A percentile compares a stretch with the other conserved stretches of the same genome.
Conservation (phyloP, 2,329 filamentous ascomycete species). For the Dothideomycetes sp. region DNA sequence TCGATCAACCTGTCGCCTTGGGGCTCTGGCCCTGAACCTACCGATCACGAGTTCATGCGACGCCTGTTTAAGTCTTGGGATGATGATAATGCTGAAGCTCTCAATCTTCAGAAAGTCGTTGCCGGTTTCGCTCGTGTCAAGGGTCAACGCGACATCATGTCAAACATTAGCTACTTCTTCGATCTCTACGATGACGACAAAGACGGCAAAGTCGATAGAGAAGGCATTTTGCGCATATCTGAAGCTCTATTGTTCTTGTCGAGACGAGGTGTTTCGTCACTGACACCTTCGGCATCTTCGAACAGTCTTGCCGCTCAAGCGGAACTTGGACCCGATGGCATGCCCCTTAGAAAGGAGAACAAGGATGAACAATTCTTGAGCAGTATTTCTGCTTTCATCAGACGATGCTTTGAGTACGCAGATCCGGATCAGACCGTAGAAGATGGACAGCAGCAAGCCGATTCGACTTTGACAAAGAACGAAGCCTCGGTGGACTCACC, state of each 20-base stretch:
- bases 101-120: slow-evolving; percentile 87
- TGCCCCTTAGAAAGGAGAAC: slow-evolving; percentile 36
- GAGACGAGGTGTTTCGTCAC: slow-evolving; percentile 67
- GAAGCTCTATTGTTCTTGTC: slow-evolving; percentile 91
- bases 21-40: slow-evolving; percentile 58
- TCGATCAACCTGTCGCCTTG: slow-evolving; percentile 42
- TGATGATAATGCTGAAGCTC: slow-evolving; percentile 60
- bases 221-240: slow-evolving; percentile 89
- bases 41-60: slow-evolving; percentile 90
- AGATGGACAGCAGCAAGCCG: slow-evolving; percentile 21
- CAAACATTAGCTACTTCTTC: slow-evolving; percentile 95
- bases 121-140: slow-evolving; percentile 85
- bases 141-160: slow-evolving; percentile 92
- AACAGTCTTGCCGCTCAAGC: slow-evolving; percentile 40
- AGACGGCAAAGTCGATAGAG: slow-evolving; percentile 85
- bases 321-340: slow-evolving; percentile 23
- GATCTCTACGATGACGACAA: slow-evolving; percentile 90
- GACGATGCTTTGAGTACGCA: slow-evolving; percentile 94
- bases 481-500: slow-evolving; percentile 22
- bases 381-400: slow-evolving; percentile 91
- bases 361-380: slow-evolving; percentile 83
- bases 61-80: slow-evolving; percentile 87
- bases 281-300: slow-evolving; percentile 56
- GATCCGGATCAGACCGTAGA: slow-evolving; percentile 63
- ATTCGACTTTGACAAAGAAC: slow-evolving; percentile 15